Base-by-base conservation (phyloP, 2,329 filamentous ascomycete genomes). In the Phaeosphaeria sp. region DNA sequence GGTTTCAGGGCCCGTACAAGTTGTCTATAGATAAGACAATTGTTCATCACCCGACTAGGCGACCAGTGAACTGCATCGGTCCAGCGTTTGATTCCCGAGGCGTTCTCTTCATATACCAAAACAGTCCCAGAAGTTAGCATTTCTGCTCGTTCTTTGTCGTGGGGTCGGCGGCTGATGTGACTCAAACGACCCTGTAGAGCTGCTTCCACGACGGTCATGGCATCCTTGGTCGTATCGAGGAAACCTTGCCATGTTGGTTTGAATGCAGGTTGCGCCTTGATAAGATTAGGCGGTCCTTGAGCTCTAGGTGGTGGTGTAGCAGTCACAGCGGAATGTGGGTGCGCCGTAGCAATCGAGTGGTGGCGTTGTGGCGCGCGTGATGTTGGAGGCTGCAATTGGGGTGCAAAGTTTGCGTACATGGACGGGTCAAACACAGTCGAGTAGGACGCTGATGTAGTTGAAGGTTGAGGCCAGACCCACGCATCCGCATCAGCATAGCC, bases 61-160 rank as follows among this genome's bases (percentile, higher is more conserved):
- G 91, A 96, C 93, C 93, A 97, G 6, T 90, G 89, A 11, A 94
- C 87, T 15, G 93, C 93, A 67, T 97, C 93, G 0, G 93, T 97
- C 93, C 93, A 97, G 55, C 93, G 85, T 80, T 96, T 96, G 79
- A 97, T 96, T 5, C 92, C 92, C 0, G 93, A 96, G 0, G 91
- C 89, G 60, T 92, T 89, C 75, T 97, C 92, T 71, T 96, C 92
- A 76, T 97, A 97, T 64, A 97, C 91, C 78, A 97, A 95, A 47
- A 97, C 86, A 65, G 90, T 90, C 36, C 93, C 93, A 66, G 92
- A 96, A 65, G 86, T 86, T 72, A 97, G 95, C 51, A 96, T 85
- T 20, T 87, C 83, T 22, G 83, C 82, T 51, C 93, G 85, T 77
- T 97, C 93, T 51, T 92, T 85, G 69, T 97, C 93, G 74, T 96